Percentiles rank a stretch among this genome's conserved stretches.
Evolutionary conservation across 2,329 filamentous ascomycete genomes (phyloP).

Genomic region (Phyllosticta citriasiana): DNA sequence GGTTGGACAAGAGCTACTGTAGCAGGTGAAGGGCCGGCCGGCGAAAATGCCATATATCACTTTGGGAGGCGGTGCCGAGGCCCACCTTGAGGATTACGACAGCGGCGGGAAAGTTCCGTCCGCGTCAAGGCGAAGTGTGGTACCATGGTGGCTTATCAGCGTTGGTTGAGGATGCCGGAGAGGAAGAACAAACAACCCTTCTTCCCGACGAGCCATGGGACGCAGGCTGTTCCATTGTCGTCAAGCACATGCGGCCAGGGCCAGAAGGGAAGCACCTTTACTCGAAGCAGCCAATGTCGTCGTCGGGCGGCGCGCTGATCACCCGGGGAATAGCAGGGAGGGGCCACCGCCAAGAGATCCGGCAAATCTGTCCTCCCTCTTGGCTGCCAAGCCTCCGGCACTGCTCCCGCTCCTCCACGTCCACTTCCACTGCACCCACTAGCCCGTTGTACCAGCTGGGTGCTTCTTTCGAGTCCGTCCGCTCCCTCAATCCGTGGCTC

Average conservation of each 20-base stretch:
- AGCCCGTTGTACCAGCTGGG: neutral
- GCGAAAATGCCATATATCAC: neutral
- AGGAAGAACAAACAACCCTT: neutral
- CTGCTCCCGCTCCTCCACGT: constrained; percentile 6
- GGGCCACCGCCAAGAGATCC: constrained; percentile 8
- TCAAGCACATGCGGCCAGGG: neutral
- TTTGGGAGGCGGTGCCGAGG: neutral
- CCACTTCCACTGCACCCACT: neutral
- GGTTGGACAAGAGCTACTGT: neutral
- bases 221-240: neutral
- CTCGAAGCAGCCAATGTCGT: neutral
- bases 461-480: neutral
- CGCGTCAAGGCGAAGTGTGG: neutral
- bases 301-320: constrained; percentile 1
- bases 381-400: constrained; percentile 2
- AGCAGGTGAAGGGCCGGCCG: neutral
- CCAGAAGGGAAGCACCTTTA: neutral
- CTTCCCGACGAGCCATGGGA: neutral
- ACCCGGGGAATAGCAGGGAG: constrained; percentile 5
- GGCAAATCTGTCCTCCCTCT: neutral
- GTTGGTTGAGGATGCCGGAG: neutral
- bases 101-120: neutral
- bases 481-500: neutral
- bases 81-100: neutral
- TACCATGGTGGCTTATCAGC: neutral